phyloP scores from a whole-genome alignment of 2,329 filamentous ascomycete species.

The Penicillium sp. region DNA sequence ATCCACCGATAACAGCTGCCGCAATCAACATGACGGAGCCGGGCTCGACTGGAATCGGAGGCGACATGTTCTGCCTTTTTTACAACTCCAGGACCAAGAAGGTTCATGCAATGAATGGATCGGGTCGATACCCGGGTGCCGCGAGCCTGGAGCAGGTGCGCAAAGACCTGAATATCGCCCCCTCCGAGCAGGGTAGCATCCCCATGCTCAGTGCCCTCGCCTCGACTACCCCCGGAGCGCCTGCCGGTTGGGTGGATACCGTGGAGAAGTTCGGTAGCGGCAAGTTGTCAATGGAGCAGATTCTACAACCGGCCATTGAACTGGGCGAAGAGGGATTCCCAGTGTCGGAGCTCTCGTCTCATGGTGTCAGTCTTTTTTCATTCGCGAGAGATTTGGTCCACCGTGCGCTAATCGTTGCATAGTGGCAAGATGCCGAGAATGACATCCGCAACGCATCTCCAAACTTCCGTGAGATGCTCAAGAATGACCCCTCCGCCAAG shows the following conservation, averaged over 20 bases:
- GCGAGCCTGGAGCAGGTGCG: constrained; percentile 69
- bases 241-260: constrained; percentile 90
- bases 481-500: constrained; percentile 65
- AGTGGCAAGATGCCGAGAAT: constrained; percentile 72
- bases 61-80: constrained; percentile 95
- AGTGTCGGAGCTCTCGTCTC: constrained; percentile 74
- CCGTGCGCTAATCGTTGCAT: constrained; percentile 5
- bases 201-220: constrained; percentile 75
- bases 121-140: constrained; percentile 73
- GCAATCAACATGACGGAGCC: constrained; percentile 93
- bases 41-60: constrained; percentile 88
- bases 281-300: constrained; percentile 71
- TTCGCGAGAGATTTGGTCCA: background rate
- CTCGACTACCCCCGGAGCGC: constrained; percentile 83
- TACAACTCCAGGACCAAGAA: constrained; percentile 81
- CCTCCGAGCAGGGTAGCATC: constrained; percentile 59
- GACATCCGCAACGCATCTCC: constrained; percentile 71
- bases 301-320: constrained; percentile 78
- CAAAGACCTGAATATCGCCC: constrained; percentile 64
- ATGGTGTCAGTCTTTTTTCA: constrained; percentile 56
- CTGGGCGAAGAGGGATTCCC: constrained; percentile 87
- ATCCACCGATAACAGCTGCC: constrained; percentile 59
- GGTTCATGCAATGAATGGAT: constrained; percentile 86
- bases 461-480: constrained; percentile 84
- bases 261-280: constrained; percentile 87